Conservation (phyloP, 768 basidiomycete species). For the Tremella fuciformis region DNA sequence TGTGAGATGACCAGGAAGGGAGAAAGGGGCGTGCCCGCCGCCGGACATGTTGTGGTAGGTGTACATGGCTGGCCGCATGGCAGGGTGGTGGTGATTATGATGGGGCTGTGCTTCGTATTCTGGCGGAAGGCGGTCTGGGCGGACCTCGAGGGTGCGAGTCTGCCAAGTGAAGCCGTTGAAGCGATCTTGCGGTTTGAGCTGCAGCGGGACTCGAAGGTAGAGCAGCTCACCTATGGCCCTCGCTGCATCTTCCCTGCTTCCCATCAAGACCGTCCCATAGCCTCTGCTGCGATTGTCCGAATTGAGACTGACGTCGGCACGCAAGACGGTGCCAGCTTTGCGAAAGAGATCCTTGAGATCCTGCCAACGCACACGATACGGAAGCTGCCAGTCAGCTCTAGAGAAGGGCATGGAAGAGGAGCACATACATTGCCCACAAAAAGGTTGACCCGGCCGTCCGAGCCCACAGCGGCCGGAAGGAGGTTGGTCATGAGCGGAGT, state of each 20-base stretch:
- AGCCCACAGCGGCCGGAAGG: slow-evolving; percentile 43
- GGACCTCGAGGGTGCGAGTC: slow-evolving; percentile 82
- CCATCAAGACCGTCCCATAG: slow-evolving; percentile 88
- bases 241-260: slow-evolving; percentile 89
- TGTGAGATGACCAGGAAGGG: slow-evolving; percentile 22
- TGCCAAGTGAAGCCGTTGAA: slow-evolving; percentile 99
- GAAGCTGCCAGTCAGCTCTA: slow-evolving; percentile 61
- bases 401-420: background rate
- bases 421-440: slow-evolving; percentile 88
- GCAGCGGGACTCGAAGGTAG: background rate
- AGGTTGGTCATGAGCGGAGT: slow-evolving; percentile 45
- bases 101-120: slow-evolving; percentile 58
- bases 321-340: slow-evolving; percentile 82
- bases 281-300: slow-evolving; percentile 90
- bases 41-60: slow-evolving; percentile 26
- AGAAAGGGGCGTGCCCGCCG: slow-evolving; percentile 15
- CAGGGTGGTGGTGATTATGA: slow-evolving; percentile 12
- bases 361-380: slow-evolving; percentile 97
- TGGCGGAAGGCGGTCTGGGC: slow-evolving; percentile 75
- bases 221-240: slow-evolving; percentile 65
- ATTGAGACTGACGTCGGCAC: slow-evolving; percentile 72
- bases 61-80: slow-evolving; percentile 14
- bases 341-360: slow-evolving; percentile 98
- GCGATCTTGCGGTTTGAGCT: slow-evolving; percentile 59
- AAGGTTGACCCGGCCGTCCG: slow-evolving; percentile 87